Base-by-base conservation (phyloP, 805 yeast species). In the Candida suzukii region DNA sequence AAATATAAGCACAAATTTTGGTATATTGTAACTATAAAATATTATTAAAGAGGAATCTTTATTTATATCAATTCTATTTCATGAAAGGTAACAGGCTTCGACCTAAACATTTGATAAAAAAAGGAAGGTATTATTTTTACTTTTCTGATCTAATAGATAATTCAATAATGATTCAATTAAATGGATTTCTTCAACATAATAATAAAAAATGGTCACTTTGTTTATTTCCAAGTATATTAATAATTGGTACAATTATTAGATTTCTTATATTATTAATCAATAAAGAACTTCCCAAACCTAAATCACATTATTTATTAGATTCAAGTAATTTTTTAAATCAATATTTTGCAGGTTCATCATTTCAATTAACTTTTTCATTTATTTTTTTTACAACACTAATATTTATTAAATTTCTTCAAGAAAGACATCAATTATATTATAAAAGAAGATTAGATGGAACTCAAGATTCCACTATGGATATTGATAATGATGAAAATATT, bases 331-430 rank as follows among this genome's bases (percentile, higher is more conserved):
- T 47, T 10, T 30, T 59, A 8, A 62, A 62, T 38, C 39, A 22
- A 4, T 29, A 48, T 4, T 49, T 62, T 43, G 65, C 62, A 2
- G 61, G 60, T 9, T 50, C 53, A 29, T 53, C 60, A 16, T 61
- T 61, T 42, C 57, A 60, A 36, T 10, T 37, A 1, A 21, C 41
- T 10, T 52, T 20, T 26, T 4, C 28, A 12, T 19, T 14, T 3
- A n/a, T 37, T 3, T 17, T 22, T 12, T 22, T 22, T 9, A 5
- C 19, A 5, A 21, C 36, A 11, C 4, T 21, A 4, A 4, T 33
- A 4, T 14, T 21, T 33, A 13, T 14, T 6, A 6, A 31, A 18
- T 10, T 18, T n/a, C 12, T 9, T 29, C 11, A 29, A 29, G 32
- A 29, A 12, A n/a, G 32, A n/a, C 10, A 29, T n/a, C n/a, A n/a